A percentile compares a stretch with the other conserved stretches of the same genome.
Conservation (phyloP, 2,329 filamentous ascomycete species). For the Periconia sp. region DNA sequence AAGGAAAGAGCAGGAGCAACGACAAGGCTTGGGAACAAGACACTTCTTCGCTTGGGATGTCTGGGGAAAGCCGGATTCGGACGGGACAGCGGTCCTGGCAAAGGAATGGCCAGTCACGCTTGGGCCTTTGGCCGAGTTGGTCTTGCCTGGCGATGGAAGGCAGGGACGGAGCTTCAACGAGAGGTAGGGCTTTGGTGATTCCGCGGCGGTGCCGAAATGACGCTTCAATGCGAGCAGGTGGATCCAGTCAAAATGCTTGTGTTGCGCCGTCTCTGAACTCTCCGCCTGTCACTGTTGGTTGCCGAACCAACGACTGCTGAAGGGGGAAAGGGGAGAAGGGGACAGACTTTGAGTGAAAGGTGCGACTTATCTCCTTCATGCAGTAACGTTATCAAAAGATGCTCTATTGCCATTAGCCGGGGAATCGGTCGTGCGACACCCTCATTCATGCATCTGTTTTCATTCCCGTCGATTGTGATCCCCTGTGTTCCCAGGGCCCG, state of each 20-base stretch:
- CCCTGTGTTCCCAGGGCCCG: not conserved
- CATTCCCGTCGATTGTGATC: not conserved
- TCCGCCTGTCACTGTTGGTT: no score
- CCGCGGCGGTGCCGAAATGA: not conserved
- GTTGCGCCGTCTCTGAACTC: no score
- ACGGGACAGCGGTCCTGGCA: not conserved
- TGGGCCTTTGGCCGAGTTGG: not conserved
- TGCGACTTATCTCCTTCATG: no score
- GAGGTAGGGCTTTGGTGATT: not conserved
- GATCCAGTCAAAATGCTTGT: not conserved
- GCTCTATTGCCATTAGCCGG: not conserved
- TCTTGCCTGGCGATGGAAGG: no score
- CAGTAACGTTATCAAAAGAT: not conserved
- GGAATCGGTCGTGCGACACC: not conserved
- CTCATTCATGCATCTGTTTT: not conserved
- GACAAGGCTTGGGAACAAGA: not conserved
- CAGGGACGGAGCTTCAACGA: not conserved
- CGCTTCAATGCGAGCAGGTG: not conserved
- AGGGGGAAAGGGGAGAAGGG: no score
- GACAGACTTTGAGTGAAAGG: no score
- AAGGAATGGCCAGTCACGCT: not conserved
- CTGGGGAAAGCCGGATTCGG: not conserved
- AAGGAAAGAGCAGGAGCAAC: not conserved
- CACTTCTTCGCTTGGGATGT: constrained; percentile 19
- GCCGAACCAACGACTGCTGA: no score